These are phyloP conservation scores for Colletotrichum nymphaeae DNA, from an alignment of 2,329 filamentous ascomycete species.

Conservation along the genomic window DNA sequence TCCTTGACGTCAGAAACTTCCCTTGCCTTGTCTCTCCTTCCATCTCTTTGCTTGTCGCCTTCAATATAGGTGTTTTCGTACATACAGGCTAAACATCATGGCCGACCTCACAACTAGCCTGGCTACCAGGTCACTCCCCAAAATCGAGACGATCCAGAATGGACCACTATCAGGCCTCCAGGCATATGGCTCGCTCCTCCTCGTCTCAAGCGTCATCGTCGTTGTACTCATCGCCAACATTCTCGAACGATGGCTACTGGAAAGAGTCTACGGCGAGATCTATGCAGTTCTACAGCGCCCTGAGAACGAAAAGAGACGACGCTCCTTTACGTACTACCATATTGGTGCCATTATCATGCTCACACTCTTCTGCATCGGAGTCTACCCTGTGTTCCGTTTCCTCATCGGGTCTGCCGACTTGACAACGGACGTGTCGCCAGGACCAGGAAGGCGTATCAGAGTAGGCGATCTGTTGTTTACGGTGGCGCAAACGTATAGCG, in stretches of 20 bases:
- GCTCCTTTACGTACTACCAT: slow-evolving; percentile 36
- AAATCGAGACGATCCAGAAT: slow-evolving; percentile 28
- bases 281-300: slow-evolving; percentile 20
- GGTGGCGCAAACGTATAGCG: slow-evolving; percentile 31
- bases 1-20: not conserved
- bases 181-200: slow-evolving; percentile 29
- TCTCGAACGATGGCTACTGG: slow-evolving; percentile 33
- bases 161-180: slow-evolving; percentile 25
- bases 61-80: not conserved
- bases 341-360: slow-evolving; percentile 33
- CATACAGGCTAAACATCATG: not conserved
- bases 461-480: slow-evolving; percentile 35
- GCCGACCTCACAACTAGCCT: not conserved
- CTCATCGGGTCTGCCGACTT: slow-evolving; percentile 11
- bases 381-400: slow-evolving; percentile 32
- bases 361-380: slow-evolving; percentile 26
- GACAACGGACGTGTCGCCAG: slow-evolving; percentile 10
- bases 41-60: not conserved
- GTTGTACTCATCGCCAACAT: slow-evolving; percentile 30
- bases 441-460: slow-evolving; percentile 17
- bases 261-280: slow-evolving; percentile 19
- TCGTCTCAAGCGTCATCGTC: slow-evolving; percentile 28
- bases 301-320: slow-evolving; percentile 32
- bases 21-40: not conserved
- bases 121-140: slow-evolving; percentile 8